These are phyloP conservation scores for Globisporangium mamillatum DNA, from an alignment of 352 stramenopile species.

Conservation along the genomic window DNA sequence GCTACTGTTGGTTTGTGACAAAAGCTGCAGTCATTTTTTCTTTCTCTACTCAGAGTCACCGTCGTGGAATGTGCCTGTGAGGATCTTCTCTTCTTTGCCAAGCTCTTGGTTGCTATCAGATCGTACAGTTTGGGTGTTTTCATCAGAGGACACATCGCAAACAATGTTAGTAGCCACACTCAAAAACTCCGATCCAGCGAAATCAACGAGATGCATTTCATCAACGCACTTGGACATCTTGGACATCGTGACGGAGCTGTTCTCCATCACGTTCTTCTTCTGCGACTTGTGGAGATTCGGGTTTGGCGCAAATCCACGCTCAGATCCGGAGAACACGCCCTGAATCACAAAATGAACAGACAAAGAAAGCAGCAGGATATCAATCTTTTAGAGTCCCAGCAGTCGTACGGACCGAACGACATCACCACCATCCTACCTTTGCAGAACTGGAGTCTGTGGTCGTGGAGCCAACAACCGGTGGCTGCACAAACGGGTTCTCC, in stretches of 20 bases:
- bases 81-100: slow-evolving; percentile 65
- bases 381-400: too few relatives aligned
- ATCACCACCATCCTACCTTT: neutral
- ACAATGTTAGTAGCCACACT: neutral
- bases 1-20: neutral
- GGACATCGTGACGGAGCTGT: slow-evolving; percentile 29
- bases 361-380: neutral
- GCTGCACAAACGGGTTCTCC: slow-evolving; percentile 52
- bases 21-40: neutral
- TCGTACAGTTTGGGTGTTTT: too few relatives aligned
- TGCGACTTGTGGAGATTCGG: slow-evolving; percentile 31
- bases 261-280: slow-evolving; percentile 43
- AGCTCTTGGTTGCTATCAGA: slow-evolving; percentile 35
- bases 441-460: neutral
- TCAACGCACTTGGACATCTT: slow-evolving; percentile 39
- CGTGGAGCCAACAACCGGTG: slow-evolving; percentile 29
- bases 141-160: neutral
- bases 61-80: slow-evolving; percentile 61
- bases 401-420: neutral
- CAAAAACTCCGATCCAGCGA: neutral
- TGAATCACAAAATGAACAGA: neutral
- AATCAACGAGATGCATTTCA: neutral
- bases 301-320: slow-evolving; percentile 37
- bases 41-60: slow-evolving; percentile 51
- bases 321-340: slow-evolving; percentile 32